Evolutionary conservation across 495 filamentous ascomycete genomes (phyloP).

Genomic region (Astrothelium subdiscretum): DNA sequence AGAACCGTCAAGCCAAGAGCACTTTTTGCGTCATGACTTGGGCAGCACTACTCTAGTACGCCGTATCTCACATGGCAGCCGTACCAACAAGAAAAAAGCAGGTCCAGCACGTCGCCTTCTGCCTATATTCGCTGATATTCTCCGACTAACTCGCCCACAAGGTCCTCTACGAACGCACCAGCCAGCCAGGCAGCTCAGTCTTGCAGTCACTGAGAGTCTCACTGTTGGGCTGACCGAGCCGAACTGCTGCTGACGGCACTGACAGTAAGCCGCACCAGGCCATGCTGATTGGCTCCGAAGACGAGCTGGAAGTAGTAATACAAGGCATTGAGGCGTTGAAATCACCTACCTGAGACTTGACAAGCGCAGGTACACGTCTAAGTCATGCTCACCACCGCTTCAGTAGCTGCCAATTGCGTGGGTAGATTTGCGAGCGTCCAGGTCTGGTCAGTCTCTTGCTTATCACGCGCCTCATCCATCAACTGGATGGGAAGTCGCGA

Average conservation of each 20-base stretch:
- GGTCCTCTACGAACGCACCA: too few relatives aligned
- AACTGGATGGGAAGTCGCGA: too few relatives aligned
- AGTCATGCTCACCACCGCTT: not conserved
- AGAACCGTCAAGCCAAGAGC: not conserved
- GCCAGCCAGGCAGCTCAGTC: not conserved
- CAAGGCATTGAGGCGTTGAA: slow-evolving; percentile 14
- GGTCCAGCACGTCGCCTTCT: not conserved
- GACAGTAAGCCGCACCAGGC: not conserved
- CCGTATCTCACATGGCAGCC: not conserved
- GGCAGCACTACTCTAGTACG: too few relatives aligned
- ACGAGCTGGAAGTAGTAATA: slow-evolving; percentile 10
- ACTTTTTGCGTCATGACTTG: not conserved
- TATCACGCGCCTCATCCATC: too few relatives aligned
- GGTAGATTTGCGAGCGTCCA: too few relatives aligned
- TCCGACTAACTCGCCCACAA: not conserved
- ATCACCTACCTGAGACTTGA: not conserved
- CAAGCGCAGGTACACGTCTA: not conserved
- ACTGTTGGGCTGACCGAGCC: not conserved
- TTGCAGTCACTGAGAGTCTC: not conserved
- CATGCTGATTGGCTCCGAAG: not conserved
- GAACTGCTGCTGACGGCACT: too few relatives aligned
- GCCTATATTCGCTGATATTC: not conserved
- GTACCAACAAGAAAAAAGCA: not conserved
- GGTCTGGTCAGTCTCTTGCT: too few relatives aligned
- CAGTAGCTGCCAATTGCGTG: too few relatives aligned